These are phyloP conservation scores for Fusarium abutilonis DNA, from an alignment of 2,329 filamentous ascomycete genomes.

Conservation along the genomic window DNA sequence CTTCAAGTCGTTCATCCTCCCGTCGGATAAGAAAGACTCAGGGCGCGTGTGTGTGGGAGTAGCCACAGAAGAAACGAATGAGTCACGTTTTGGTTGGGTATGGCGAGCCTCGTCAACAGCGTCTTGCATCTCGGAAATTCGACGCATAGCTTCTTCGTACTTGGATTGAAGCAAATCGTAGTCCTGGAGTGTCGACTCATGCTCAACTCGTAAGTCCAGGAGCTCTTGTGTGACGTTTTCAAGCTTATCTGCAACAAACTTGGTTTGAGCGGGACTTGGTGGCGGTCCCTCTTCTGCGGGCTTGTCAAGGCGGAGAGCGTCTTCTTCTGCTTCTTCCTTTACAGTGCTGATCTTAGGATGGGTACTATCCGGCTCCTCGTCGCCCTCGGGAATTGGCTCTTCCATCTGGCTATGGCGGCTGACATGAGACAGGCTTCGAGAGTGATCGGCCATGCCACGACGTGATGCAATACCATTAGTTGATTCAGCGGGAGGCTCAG, in stretches of 20 bases:
- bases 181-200: slow-evolving; percentile 83
- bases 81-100: slow-evolving; percentile 63
- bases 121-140: slow-evolving; percentile 86
- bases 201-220: slow-evolving; percentile 87
- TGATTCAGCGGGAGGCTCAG: slow-evolving; percentile 44
- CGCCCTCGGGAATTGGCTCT: slow-evolving; percentile 64
- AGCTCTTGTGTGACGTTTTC: slow-evolving; percentile 92
- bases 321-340: slow-evolving; percentile 47
- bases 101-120: slow-evolving; percentile 81
- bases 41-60: slow-evolving; percentile 67
- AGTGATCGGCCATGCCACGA: slow-evolving; percentile 61
- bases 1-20: slow-evolving; percentile 75
- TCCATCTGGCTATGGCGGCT: slow-evolving; percentile 65
- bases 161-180: slow-evolving; percentile 85
- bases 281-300: slow-evolving; percentile 48
- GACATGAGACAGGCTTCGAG: slow-evolving; percentile 63
- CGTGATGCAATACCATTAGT: slow-evolving; percentile 56
- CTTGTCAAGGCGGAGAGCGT: slow-evolving; percentile 29
- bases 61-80: slow-evolving; percentile 65
- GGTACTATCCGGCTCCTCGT: slow-evolving; percentile 54
- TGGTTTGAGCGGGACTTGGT: slow-evolving; percentile 80
- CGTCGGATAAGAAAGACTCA: slow-evolving; percentile 85
- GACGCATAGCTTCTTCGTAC: slow-evolving; percentile 87
- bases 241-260: slow-evolving; percentile 90
- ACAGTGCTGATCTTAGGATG: slow-evolving; percentile 49